Conservation (phyloP, 2,329 filamentous ascomycete genomes). For the Lecanosticta acicola region DNA sequence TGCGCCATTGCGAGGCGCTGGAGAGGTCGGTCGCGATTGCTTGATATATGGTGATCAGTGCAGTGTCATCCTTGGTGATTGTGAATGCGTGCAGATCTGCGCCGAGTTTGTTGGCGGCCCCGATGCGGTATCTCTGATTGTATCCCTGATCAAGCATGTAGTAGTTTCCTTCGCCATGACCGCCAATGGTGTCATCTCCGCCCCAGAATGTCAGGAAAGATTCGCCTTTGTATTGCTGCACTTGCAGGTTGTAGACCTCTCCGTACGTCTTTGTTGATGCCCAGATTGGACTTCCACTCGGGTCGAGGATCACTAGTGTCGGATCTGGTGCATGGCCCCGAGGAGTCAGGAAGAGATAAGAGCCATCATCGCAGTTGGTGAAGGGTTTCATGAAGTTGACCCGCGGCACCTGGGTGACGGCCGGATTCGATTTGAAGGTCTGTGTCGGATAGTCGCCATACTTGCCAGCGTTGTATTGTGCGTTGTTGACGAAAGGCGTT, state of each 20-base stretch:
- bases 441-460: constrained; percentile 35
- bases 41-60: constrained; percentile 39
- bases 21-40: constrained; percentile 16
- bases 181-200: constrained; percentile 43
- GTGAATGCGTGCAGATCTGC: constrained; percentile 40
- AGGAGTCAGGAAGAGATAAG: constrained; percentile 26
- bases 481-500: constrained; percentile 19
- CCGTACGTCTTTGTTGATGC: constrained; percentile 21
- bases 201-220: constrained; percentile 47
- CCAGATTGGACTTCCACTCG: constrained; percentile 13
- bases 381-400: constrained; percentile 30
- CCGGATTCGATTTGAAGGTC: constrained; percentile 31
- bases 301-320: constrained; percentile 18
- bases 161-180: constrained; percentile 44
- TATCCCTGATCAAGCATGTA: constrained; percentile 38
- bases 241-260: constrained; percentile 43
- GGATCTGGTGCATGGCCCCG: constrained; percentile 16
- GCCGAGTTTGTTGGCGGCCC: constrained; percentile 34
- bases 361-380: constrained; percentile 29
- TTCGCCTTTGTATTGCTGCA: constrained; percentile 41
- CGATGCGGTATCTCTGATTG: constrained; percentile 34
- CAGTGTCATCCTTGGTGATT: constrained; percentile 38
- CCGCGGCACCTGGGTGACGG: constrained; percentile 29
- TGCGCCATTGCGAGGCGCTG: constrained; percentile 25
- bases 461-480: constrained; percentile 31